A percentile compares a stretch with the other conserved stretches of the same genome.
phyloP scores from a whole-genome alignment of 1,284 basidiomycete species.

The Xanthoconium separans region DNA sequence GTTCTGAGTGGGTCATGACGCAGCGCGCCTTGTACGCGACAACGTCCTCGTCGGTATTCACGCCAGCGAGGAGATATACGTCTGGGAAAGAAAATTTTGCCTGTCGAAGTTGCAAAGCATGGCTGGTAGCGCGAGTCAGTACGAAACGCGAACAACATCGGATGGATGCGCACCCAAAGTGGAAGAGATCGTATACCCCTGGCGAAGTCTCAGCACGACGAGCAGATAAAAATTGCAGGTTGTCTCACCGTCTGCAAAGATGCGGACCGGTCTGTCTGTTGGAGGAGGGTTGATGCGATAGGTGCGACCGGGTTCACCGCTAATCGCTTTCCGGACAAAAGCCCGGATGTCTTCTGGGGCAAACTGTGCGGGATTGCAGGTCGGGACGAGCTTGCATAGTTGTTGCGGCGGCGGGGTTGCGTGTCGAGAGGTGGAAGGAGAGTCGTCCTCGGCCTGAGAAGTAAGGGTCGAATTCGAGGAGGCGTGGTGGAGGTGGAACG shows the following conservation, averaged over 20 bases:
- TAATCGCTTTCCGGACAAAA: constrained; percentile 66
- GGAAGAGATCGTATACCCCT: constrained; percentile 94
- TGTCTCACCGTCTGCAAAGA: constrained; percentile 87
- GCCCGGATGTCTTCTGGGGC: constrained; percentile 71
- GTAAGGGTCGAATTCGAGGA: constrained; percentile 54
- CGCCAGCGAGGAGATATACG: constrained; percentile 88
- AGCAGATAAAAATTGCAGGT: constrained; percentile 2
- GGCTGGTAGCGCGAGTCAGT: constrained; percentile 45
- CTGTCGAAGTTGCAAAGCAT: constrained; percentile 92
- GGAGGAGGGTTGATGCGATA: constrained; percentile 90
- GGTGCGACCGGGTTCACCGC: constrained; percentile 57
- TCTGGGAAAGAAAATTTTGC: constrained; percentile 90
- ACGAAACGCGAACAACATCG: constrained; percentile 5
- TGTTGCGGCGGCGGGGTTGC: constrained; percentile 27
- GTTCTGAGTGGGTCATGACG: constrained; percentile 87
- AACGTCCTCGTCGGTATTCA: constrained; percentile 84
- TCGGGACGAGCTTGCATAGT: constrained; percentile 37
- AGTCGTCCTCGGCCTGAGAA: constrained; percentile 40
- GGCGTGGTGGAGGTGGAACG: constrained; percentile 37
- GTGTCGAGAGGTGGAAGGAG: constrained; percentile 31
- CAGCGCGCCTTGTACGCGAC: constrained; percentile 73
- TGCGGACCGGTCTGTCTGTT: constrained; percentile 75
- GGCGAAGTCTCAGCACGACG: constrained; percentile 15
- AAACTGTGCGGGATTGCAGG: constrained; percentile 65
- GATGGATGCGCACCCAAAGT: constrained; percentile 73